Conservation (phyloP, 2,329 filamentous ascomycete species). For the Penicillium sp. region DNA sequence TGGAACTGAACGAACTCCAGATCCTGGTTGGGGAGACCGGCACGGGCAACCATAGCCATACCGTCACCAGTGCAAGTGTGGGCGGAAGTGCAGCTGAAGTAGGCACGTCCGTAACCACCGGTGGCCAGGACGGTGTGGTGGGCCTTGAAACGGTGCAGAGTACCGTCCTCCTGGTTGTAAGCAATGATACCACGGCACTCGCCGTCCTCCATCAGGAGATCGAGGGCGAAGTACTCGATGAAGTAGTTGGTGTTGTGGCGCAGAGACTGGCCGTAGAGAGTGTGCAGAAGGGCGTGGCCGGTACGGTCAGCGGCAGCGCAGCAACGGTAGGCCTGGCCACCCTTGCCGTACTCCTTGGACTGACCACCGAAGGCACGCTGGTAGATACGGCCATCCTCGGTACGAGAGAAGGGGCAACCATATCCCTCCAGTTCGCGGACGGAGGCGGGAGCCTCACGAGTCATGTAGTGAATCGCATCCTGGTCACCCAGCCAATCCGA, state of each 20-base stretch:
- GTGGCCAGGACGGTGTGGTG: constrained; percentile 97
- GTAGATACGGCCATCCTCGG: constrained; percentile 96
- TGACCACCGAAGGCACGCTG: constrained; percentile 98
- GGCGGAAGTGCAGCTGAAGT: constrained; percentile 97
- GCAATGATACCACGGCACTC: constrained; percentile 95
- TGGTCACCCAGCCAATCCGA: constrained; percentile 98
- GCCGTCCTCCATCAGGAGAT: constrained; percentile 96
- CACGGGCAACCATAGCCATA: constrained; percentile 98
- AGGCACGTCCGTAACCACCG: constrained; percentile 95
- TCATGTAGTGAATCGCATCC: constrained; percentile 99
- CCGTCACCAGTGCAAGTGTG: constrained; percentile 99
- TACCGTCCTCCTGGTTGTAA: constrained; percentile 98
- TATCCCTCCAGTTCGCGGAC: constrained; percentile 97
- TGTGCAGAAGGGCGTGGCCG: constrained; percentile 96
- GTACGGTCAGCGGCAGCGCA: constrained; percentile 96
- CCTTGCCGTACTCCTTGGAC: constrained; percentile 92
- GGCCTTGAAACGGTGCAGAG: constrained; percentile 92
- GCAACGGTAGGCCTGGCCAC: constrained; percentile 96
- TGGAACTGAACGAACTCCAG: constrained; percentile 99
- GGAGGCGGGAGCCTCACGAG: constrained; percentile 84
- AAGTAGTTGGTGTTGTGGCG: constrained; percentile 99
- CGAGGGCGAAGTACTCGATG: constrained; percentile 97
- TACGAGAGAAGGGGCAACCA: constrained; percentile 89
- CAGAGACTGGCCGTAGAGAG: constrained; percentile 95
- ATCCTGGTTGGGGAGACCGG: constrained; percentile 97